Evolutionary conservation across 257 asterid species (phyloP), one percentile per base, ranked within the genome.

Genomic region (Fraxinus pennsylvanica): DNA sequence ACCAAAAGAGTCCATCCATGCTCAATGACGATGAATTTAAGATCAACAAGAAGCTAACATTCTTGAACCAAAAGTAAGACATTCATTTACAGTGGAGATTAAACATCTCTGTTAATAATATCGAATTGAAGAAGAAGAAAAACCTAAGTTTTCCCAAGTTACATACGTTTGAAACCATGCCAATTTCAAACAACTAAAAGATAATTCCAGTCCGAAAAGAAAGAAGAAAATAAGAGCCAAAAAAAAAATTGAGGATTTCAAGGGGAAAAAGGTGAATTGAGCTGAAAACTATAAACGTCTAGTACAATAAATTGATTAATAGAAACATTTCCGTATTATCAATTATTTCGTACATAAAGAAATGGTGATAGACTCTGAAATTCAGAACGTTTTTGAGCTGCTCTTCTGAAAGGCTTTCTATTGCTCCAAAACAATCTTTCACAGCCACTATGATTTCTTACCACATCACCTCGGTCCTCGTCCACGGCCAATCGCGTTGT

Each of bases 341-440:
- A 85, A 77, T 73, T 78, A 73, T 78, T 76, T 75, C 81, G 89
- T 80, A 88, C 85, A 86, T 82, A 71, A 80, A 88, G 85, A 79
- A 91, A 88, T 70, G 90, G 96, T 80, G 96, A 87, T 38, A 92
- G 83, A 83, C 84, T 88, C 74, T 81, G 69, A 74, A 87, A 82
- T 68, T 88, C 85, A 35, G 88, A 57, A 69, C 98, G 91, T 82
- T 82, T 94, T 75, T 90, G 86, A 52, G 91, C 93, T 41, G 73
- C 89, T 84, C 98, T 85, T 84, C 90, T 88, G 73, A 78, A 86
- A 32, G 97, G 92, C 84, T 90, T 92, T 80, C 88, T 82, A 65
- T 89, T 88, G 82, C 89, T 87, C 97, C 98, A 92, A 45, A 90
- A 82, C 76, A 91, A 80, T 72, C 84, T 83, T 79, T 76, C 91